phyloP scores from a whole-genome alignment of 805 yeast species.

The Lachancea quebecensis region DNA sequence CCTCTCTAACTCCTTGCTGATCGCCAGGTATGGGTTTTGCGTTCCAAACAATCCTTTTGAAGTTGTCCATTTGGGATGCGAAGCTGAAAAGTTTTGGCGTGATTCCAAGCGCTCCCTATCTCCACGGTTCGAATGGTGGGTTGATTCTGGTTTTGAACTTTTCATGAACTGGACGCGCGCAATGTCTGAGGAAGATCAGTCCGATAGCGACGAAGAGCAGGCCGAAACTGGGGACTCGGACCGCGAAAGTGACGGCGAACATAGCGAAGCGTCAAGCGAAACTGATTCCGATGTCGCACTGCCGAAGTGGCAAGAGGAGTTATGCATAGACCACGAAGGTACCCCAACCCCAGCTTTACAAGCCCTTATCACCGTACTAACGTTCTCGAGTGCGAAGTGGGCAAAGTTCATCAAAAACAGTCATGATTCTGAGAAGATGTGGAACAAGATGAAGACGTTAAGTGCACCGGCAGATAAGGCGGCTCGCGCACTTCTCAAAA shows the following conservation, averaged over 20 bases:
- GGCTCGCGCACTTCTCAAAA: not conserved
- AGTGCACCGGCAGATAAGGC: not conserved
- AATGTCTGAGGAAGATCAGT: constrained; percentile 9
- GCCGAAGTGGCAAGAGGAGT: constrained; percentile 37
- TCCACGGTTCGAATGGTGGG: constrained; percentile 24
- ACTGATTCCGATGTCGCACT: constrained; percentile 13
- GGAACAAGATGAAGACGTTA: not conserved
- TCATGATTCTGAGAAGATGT: not conserved
- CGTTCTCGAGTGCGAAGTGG: constrained; percentile 27
- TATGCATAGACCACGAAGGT: constrained; percentile 38
- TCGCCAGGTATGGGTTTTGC: constrained; percentile 77
- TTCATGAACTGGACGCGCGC: constrained; percentile 15
- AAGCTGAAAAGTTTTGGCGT: constrained; percentile 12
- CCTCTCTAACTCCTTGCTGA: constrained; percentile 53
- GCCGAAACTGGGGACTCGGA: constrained; percentile 8
- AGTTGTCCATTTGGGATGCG: constrained; percentile 45
- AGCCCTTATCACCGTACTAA: constrained; percentile 35
- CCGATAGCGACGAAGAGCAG: constrained; percentile 12
- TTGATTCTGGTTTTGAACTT: constrained; percentile 11
- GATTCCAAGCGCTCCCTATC: constrained; percentile 9
- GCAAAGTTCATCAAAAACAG: constrained; percentile 14
- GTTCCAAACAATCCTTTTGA: constrained; percentile 49
- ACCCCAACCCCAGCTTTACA: constrained; percentile 39
- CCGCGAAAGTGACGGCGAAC: not conserved
- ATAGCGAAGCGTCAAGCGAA: constrained; percentile 10